phyloP scores from a whole-genome alignment of 1,284 basidiomycete species.

The Hemileia vastatrix region DNA sequence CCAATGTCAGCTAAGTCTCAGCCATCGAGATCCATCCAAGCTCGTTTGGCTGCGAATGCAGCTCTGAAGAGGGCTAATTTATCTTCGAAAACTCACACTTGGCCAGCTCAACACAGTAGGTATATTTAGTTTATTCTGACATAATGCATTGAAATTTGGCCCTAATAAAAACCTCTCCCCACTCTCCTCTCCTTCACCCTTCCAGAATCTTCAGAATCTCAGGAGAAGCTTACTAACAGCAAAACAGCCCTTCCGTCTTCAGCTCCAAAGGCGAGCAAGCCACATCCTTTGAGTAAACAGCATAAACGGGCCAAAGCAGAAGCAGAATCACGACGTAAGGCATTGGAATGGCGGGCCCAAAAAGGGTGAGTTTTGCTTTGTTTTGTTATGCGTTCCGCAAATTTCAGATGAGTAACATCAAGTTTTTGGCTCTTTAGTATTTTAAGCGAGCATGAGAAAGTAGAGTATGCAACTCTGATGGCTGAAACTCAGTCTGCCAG shows the following conservation, averaged over 20 bases:
- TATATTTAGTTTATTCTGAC: neutral
- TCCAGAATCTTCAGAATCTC: neutral
- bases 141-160: neutral
- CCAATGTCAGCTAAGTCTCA: neutral
- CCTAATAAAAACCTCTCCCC: neutral
- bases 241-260: neutral
- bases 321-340: slow-evolving; percentile 10
- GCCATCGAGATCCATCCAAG: neutral
- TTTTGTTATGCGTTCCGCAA: too few species aligned
- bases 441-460: too few species aligned
- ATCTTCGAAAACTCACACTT: neutral
- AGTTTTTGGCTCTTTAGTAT: too few species aligned
- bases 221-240: neutral
- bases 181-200: neutral
- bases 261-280: neutral
- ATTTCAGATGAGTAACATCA: too few species aligned
- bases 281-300: neutral
- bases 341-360: slow-evolving; percentile 7
- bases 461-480: too few species aligned
- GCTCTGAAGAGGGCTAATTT: too few species aligned
- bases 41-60: too few species aligned
- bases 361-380: neutral
- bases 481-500: too few species aligned
- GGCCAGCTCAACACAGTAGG: neutral
- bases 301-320: slow-evolving; percentile 1